Evolutionary conservation across 352 stramenopile genomes (phyloP).

Genomic region (Phytophthora pluvialis): DNA sequence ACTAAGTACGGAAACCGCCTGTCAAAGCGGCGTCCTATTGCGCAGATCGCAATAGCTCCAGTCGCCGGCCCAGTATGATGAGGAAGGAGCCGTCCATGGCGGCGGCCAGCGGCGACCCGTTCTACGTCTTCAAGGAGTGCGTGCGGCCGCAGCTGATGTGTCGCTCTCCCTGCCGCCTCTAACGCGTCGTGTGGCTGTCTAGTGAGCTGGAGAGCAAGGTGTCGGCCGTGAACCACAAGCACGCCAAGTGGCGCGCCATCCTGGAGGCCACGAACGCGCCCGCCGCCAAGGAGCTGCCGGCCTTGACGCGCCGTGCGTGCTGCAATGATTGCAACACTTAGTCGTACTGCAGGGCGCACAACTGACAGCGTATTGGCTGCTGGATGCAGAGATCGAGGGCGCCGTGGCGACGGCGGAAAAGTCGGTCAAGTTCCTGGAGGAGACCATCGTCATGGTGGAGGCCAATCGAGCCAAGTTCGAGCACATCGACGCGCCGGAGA

Average conservation of each 20-base stretch:
- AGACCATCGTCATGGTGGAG: slow-evolving; percentile 86
- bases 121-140: slow-evolving; percentile 89
- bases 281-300: slow-evolving; percentile 56
- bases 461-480: slow-evolving; percentile 82
- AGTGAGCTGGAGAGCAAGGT: slow-evolving; percentile 84
- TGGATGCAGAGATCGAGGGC: slow-evolving; percentile 67
- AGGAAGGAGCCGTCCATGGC: slow-evolving; percentile 36
- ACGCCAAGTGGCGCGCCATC: slow-evolving; percentile 71
- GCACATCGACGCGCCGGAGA: slow-evolving; percentile 76
- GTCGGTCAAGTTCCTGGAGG: slow-evolving; percentile 82
- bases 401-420: slow-evolving; percentile 67
- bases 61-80: too few relatives aligned
- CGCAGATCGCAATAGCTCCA: slow-evolving; percentile 20
- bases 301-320: slow-evolving; percentile 57
- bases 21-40: slow-evolving; percentile 14
- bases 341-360: neutral
- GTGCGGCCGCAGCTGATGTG: neutral
- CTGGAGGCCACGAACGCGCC: slow-evolving; percentile 51
- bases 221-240: slow-evolving; percentile 70
- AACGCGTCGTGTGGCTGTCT: neutral
- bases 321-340: slow-evolving; percentile 6
- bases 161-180: neutral
- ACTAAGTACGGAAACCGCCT: slow-evolving; percentile 19
- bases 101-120: slow-evolving; percentile 69
- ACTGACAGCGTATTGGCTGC: neutral